A percentile compares a stretch with the other conserved stretches of the same genome.
These are phyloP conservation scores for Leishmania mexicana DNA, from an alignment of 208 protist species.

Conservation along the genomic window DNA sequence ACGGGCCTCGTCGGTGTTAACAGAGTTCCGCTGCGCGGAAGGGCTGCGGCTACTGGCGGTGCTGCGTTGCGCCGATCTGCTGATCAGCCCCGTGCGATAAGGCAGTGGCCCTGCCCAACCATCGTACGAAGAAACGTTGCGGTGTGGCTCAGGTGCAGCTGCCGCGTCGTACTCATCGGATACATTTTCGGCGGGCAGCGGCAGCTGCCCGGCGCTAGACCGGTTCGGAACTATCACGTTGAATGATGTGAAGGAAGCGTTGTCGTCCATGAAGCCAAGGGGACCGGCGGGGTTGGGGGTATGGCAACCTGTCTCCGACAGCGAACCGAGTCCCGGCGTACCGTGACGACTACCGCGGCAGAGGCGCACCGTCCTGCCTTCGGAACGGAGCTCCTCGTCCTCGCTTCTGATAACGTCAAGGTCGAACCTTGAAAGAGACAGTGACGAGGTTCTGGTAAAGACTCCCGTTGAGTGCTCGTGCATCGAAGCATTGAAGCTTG, in stretches of 20 bases:
- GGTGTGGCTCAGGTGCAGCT: background rate
- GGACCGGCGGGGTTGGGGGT: background rate
- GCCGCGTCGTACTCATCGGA: background rate
- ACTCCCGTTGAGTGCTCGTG: conserved; percentile 27
- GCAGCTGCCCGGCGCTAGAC: conserved; percentile 8
- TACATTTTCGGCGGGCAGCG: background rate
- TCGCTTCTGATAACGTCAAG: conserved; percentile 10
- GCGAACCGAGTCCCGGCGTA: background rate
- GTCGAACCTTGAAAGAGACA: conserved; percentile 9
- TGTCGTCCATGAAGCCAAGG: conserved; percentile 5
- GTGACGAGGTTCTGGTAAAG: conserved; percentile 13
- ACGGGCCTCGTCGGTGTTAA: background rate
- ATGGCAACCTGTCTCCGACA: background rate
- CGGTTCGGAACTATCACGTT: conserved; percentile 8
- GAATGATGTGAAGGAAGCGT: conserved; percentile 24
- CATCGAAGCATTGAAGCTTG: conserved; percentile 32
- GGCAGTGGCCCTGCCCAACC: background rate
- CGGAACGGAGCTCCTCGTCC: background rate
- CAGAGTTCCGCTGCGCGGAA: background rate
- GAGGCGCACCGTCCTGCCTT: background rate
- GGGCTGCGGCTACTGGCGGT: background rate
- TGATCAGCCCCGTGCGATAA: too few species aligned
- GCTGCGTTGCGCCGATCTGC: too few species aligned
- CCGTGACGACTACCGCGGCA: background rate
- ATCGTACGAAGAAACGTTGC: background rate